A percentile compares a stretch with the other conserved stretches of the same genome.
Conservation (phyloP, 495 filamentous ascomycete species). For the Penicillium goetzii region DNA sequence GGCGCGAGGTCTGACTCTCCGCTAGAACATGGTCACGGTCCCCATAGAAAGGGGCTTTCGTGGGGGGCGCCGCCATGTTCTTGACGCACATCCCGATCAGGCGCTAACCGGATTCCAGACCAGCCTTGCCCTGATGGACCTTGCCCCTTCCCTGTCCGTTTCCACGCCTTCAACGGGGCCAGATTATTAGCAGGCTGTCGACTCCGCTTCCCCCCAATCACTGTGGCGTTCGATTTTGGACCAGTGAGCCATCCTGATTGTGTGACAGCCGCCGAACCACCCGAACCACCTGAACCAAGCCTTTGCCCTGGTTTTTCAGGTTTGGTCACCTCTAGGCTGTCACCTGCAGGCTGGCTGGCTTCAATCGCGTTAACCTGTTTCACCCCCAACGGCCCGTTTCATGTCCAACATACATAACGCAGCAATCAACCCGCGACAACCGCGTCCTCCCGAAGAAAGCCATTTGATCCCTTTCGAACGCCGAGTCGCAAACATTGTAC, state of each 20-base stretch:
- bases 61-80: neutral
- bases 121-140: constrained; percentile 16
- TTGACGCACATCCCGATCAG: neutral
- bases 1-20: neutral
- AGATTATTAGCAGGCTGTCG: constrained; percentile 14
- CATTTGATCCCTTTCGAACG: neutral
- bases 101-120: constrained; percentile 9
- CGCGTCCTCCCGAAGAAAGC: neutral
- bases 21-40: constrained; percentile 4
- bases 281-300: too few relatives aligned
- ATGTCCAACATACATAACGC: constrained; percentile 15
- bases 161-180: constrained; percentile 13
- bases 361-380: constrained; percentile 11
- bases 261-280: constrained; percentile 25
- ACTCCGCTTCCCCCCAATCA: constrained; percentile 10
- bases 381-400: constrained; percentile 7
- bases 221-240: constrained; percentile 22
- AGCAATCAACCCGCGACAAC: constrained; percentile 6
- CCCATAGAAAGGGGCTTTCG: neutral
- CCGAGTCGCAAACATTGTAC: constrained; percentile 1
- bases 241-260: constrained; percentile 30
- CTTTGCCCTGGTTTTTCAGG: constrained; percentile 11
- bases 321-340: constrained; percentile 22
- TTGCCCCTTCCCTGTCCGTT: constrained; percentile 1
- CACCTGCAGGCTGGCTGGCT: constrained; percentile 20